A percentile compares a stretch with the other conserved stretches of the same genome.
Evolutionary conservation across 73 alveolate genomes (phyloP).

Genomic region (Symbiodinium natans): DNA sequence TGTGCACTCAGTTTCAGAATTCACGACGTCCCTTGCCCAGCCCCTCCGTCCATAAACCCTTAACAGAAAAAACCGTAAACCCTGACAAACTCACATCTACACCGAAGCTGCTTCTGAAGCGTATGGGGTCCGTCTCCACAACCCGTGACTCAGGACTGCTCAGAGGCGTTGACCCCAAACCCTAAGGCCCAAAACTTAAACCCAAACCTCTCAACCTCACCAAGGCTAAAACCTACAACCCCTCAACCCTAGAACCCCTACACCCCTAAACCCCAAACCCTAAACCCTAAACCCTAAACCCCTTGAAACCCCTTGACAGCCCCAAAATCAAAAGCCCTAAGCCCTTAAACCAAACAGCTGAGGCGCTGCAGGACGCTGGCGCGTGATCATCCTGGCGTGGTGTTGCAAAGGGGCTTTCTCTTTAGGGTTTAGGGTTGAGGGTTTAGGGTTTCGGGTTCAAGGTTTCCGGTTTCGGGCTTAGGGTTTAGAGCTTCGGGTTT

Average conservation of each 20-base stretch:
- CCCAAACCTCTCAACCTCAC: background rate
- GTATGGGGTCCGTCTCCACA: no score
- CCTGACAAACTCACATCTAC: no score
- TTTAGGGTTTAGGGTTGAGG: background rate
- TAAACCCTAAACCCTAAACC: background rate
- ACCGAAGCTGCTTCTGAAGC: no score
- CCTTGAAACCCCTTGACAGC: background rate
- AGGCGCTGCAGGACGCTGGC: constrained; percentile 4
- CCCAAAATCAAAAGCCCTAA: background rate
- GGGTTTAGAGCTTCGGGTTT: background rate
- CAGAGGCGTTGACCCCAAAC: no score
- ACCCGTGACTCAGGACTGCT: no score
- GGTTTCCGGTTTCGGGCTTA: no score
- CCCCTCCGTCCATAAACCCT: no score
- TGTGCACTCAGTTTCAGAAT: no score
- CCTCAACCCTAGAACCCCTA: background rate
- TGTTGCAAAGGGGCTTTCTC: no score
- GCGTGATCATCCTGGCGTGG: background rate
- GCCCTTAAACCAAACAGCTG: background rate
- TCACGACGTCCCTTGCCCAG: no score
- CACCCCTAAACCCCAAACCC: background rate
- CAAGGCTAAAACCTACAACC: background rate
- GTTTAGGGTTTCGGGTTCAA: background rate
- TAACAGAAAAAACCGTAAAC: no score
- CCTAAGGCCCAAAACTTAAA: no score